Evolutionary conservation across 1,284 basidiomycete genomes (phyloP), one percentile per base, ranked within the genome.

Genomic region (Leccinum subrobustum): DNA sequence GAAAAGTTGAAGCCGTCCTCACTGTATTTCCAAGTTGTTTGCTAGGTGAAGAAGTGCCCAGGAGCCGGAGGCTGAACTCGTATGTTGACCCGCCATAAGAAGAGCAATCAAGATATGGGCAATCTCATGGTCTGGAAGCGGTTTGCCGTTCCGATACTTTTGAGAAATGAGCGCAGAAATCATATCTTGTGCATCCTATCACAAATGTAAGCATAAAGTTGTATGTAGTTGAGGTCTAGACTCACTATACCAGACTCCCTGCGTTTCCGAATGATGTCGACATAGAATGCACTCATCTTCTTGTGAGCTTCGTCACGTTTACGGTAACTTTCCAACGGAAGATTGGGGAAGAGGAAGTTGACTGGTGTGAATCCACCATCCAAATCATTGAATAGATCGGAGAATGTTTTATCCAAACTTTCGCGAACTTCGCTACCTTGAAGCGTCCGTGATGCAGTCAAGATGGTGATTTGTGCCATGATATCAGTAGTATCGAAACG

Each of bases 71-170:
- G 96, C 92, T 18, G 95, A 96, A 67, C 91, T 93, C 0, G 97
- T 99, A 79, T 99, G 97, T 78, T 99, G 97, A 27, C 97, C 97
- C 44, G 96, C 96, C 95, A 96, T 96, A 64, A 96, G 86, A 52
- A 96, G 83, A 20, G 94, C 93, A 67, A 95, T 96, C 91, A 99
- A 89, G 73, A 98, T 96, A 72, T 98, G 96, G 0, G 97, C 95
- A 64, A 99, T 91, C 75, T 98, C 95, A 65, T 92, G 88, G 71
- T 98, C 94, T 55, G 83, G 84, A 35, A 99, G 83, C 1, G 81
- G 73, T 47, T 85, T 81, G 54, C 97, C 97, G 70, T 89, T 84
- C 69, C 93, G 92, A 79, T 99, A 99, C 55, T 80, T 85, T 73
- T 96, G 92, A 65, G 88, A 82, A 78, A 91, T 85, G 27, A 99